Percentiles rank a stretch among this genome's conserved stretches.
Evolutionary conservation across 768 basidiomycete species (phyloP).

Genomic region (Suillus occidentalis): DNA sequence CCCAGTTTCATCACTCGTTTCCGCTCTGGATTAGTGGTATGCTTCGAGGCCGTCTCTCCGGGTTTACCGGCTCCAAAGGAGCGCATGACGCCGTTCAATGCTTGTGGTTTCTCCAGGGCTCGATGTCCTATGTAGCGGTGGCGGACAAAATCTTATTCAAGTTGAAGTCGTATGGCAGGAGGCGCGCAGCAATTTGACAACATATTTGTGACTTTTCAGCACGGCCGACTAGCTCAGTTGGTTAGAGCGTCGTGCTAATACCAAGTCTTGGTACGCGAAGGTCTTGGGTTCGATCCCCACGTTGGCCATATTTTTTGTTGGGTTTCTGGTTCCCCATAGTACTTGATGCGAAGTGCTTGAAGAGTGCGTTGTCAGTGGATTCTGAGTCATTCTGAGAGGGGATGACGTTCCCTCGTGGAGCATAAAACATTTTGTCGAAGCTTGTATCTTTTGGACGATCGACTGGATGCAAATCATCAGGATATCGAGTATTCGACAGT

Average conservation of each 20-base stretch:
- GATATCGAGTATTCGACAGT: not conserved
- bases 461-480: not conserved
- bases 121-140: too few relatives aligned
- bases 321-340: too few relatives aligned
- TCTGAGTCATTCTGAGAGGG: not conserved
- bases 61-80: too few relatives aligned
- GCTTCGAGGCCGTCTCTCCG: too few relatives aligned
- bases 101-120: too few relatives aligned
- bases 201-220: not conserved
- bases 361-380: too few relatives aligned
- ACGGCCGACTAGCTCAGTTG: conserved; percentile 89
- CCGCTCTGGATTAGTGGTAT: too few relatives aligned
- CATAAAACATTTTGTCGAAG: not conserved
- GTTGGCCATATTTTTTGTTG: conserved; percentile 52
- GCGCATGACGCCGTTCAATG: too few relatives aligned
- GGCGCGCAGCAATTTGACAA: not conserved
- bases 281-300: conserved; percentile 82
- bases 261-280: conserved; percentile 51
- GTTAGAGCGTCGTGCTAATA: conserved; percentile 89
- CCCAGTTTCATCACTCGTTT: too few relatives aligned
- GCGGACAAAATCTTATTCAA: too few relatives aligned
- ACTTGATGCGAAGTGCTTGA: too few relatives aligned
- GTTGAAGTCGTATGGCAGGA: not conserved
- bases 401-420: not conserved
- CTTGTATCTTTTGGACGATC: not conserved